Evolutionary conservation across 768 basidiomycete species (phyloP).

Genomic region (Pisolithus microcarpus): DNA sequence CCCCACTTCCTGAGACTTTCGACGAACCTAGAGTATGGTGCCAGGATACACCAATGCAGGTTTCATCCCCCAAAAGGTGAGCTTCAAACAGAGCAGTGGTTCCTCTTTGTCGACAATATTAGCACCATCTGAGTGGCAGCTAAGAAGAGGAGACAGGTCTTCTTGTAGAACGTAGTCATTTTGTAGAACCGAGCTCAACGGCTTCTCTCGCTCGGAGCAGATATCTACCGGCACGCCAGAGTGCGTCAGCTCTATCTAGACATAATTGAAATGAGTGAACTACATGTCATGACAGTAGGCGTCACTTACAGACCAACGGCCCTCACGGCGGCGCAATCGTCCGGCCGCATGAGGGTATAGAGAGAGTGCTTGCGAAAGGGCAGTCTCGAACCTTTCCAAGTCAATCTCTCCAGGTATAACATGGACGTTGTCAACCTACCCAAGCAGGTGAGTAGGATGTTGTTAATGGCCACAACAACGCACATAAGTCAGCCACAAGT

Average conservation of each 20-base stretch:
- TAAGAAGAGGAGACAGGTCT: slow-evolving; percentile 1
- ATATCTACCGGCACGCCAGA: not conserved
- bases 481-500: not conserved
- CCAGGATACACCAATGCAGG: slow-evolving; percentile 21
- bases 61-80: slow-evolving; percentile 10
- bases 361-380: slow-evolving; percentile 5
- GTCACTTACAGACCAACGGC: not conserved
- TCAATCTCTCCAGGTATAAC: slow-evolving; percentile 1
- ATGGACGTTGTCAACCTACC: slow-evolving; percentile 6
- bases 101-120: not conserved
- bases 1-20: not conserved
- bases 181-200: not conserved
- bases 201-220: not conserved
- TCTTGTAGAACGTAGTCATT: slow-evolving; percentile 7
- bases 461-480: not conserved
- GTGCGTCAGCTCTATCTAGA: not conserved
- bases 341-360: slow-evolving; percentile 7
- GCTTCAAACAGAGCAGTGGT: slow-evolving; percentile 11
- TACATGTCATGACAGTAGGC: not conserved
- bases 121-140: not conserved
- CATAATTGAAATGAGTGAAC: not conserved
- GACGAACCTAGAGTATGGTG: slow-evolving; percentile 19
- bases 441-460: not conserved
- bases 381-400: slow-evolving; percentile 1
- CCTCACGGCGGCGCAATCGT: not conserved